Evolutionary conservation across 1,284 basidiomycete genomes (phyloP).

Genomic region (Anthracocystis walkeri): DNA sequence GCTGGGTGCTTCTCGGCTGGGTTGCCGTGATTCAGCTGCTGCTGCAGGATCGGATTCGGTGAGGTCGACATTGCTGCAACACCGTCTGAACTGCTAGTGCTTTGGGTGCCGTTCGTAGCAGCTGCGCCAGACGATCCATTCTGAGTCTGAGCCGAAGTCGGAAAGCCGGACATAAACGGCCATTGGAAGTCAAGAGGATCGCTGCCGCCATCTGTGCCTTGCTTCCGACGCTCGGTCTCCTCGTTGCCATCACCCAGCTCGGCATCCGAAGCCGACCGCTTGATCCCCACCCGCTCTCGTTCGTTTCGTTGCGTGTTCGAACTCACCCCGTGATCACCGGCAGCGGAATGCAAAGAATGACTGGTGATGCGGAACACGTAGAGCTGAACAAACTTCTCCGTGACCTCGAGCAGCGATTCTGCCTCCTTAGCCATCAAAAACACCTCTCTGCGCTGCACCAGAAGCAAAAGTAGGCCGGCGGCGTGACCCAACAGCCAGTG

Average conservation of each 20-base stretch:
- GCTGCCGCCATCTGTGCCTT: constrained; percentile 10
- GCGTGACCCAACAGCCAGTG: constrained; percentile 61
- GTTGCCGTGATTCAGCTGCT: constrained; percentile 33
- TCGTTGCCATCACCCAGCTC: constrained; percentile 10
- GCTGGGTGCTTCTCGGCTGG: constrained; percentile 52
- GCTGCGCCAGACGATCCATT: constrained; percentile 1
- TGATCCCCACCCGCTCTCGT: constrained; percentile 15
- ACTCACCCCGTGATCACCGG: background rate
- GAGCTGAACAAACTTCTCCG: constrained; percentile 52
- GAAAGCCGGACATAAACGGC: constrained; percentile 45
- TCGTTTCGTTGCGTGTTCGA: constrained; percentile 7
- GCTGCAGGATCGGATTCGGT: constrained; percentile 29
- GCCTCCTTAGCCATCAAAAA: constrained; percentile 57
- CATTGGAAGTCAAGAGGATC: constrained; percentile 43
- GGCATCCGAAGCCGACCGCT: constrained; percentile 37
- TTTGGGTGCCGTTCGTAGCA: constrained; percentile 5
- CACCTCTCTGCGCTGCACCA: constrained; percentile 41
- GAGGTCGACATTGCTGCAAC: constrained; percentile 5
- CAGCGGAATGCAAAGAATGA: constrained; percentile 43
- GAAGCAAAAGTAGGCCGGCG: constrained; percentile 51
- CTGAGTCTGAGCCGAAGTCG: constrained; percentile 16
- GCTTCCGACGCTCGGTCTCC: constrained; percentile 8
- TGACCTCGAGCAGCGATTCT: constrained; percentile 35
- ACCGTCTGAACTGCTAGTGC: constrained; percentile 1
- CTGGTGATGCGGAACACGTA: constrained; percentile 51